These are phyloP conservation scores for Quercus gilva DNA, from an alignment of 306 rosid species.

Conservation along the genomic window DNA sequence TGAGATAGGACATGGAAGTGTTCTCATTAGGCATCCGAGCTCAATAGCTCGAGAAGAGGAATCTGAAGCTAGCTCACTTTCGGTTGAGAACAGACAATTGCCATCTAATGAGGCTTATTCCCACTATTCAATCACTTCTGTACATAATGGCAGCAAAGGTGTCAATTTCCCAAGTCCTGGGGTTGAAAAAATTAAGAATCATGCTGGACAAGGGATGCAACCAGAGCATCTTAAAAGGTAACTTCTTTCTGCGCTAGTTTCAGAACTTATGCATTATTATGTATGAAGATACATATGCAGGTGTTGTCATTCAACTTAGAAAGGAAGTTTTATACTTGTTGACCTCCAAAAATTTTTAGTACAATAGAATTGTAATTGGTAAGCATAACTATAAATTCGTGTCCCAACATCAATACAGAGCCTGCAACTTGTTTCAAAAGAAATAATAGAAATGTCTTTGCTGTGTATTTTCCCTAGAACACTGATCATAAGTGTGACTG, in stretches of 20 bases:
- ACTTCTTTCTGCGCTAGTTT: conserved; percentile 23
- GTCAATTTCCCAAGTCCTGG: conserved; percentile 36
- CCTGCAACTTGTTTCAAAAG: neutral
- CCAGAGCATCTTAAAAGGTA: conserved; percentile 69
- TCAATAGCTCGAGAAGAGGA: conserved; percentile 83
- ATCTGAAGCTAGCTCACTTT: conserved; percentile 96
- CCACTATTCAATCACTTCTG: conserved; percentile 34
- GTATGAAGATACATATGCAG: neutral
- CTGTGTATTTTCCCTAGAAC: neutral
- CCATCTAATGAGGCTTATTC: conserved; percentile 65
- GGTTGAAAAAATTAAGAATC: conserved; percentile 49
- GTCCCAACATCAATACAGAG: neutral
- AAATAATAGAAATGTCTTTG: neutral
- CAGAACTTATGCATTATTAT: conserved; percentile 7
- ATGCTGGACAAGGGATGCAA: conserved; percentile 48
- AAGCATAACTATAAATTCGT: neutral
- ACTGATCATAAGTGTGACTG: neutral
- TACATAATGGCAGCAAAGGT: conserved; percentile 36
- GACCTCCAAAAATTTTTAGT: neutral
- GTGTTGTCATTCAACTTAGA: conserved; percentile 10
- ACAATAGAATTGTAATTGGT: neutral
- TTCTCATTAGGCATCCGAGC: conserved; percentile 94
- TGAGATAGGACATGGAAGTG: conserved; percentile 98
- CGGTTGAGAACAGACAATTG: conserved; percentile 71
- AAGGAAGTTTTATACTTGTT: neutral